Conservation (phyloP, 768 basidiomycete species). For the Leccinum disarticulatum region DNA sequence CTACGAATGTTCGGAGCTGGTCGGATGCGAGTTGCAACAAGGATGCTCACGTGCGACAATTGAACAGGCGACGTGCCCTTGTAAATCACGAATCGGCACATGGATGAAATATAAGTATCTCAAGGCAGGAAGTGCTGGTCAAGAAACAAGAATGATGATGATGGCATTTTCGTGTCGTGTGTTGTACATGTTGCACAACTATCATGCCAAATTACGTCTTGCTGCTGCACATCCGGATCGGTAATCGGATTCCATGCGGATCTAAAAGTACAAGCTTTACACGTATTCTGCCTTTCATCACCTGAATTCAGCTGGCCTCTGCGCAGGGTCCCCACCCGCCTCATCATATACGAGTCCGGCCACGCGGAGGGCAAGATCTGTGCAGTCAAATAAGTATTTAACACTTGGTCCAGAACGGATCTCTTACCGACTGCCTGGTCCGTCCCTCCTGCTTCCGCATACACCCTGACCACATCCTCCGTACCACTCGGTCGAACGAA, state of each 20-base stretch:
- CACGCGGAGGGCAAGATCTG: conserved; percentile 84
- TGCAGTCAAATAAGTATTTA: conserved; percentile 5
- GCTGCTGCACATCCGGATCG: neutral
- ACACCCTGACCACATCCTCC: conserved; percentile 96
- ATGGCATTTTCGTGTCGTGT: conserved; percentile 1
- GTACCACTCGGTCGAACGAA: conserved; percentile 98
- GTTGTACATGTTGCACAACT: conserved; percentile 6
- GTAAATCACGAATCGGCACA: conserved; percentile 94
- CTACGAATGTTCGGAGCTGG: conserved; percentile 34
- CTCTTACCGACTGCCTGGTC: conserved; percentile 76
- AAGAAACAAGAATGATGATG: neutral
- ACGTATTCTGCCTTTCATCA: conserved; percentile 30
- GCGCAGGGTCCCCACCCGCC: conserved; percentile 72
- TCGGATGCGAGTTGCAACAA: neutral
- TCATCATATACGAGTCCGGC: conserved; percentile 85
- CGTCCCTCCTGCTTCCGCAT: conserved; percentile 82
- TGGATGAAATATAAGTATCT: conserved; percentile 27
- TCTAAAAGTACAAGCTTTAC: conserved; percentile 6
- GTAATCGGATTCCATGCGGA: conserved; percentile 3
- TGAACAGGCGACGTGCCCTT: conserved; percentile 94
- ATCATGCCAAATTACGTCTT: conserved; percentile 26
- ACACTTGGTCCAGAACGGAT: neutral
- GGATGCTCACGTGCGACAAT: conserved; percentile 68
- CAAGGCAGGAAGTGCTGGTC: neutral
- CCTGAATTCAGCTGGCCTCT: conserved; percentile 79